Conservation (phyloP, 192 early-diverging fungal species). For the Podila epigama region DNA sequence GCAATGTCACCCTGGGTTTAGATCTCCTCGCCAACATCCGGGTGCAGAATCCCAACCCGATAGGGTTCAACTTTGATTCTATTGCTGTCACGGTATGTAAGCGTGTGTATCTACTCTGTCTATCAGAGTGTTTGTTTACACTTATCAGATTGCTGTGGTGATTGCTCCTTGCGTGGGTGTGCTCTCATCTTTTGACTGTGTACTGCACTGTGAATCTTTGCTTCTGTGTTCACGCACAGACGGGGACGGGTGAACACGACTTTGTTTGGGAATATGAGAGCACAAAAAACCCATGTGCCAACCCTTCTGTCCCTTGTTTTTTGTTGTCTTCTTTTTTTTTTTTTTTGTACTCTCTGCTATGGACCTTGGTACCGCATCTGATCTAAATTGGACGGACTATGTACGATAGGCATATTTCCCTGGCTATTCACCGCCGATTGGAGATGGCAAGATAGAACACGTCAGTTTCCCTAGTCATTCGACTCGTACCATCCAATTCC, state of each 20-base stretch:
- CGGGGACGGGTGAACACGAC: too few species aligned
- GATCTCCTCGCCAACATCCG: constrained; percentile 22
- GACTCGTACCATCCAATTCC: constrained; percentile 9
- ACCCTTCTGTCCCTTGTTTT: not conserved
- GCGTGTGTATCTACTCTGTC: not conserved
- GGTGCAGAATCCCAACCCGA: constrained; percentile 41
- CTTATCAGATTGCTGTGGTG: too few species aligned
- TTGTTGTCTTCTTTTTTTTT: not conserved
- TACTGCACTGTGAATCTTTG: too few species aligned
- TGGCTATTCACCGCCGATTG: constrained; percentile 16
- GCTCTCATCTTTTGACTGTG: too few species aligned
- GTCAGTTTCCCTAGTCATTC: constrained; percentile 24
- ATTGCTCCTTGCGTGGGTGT: too few species aligned
- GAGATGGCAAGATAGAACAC: constrained; percentile 17
- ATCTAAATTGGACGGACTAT: not conserved
- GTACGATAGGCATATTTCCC: constrained; percentile 23
- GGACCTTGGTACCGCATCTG: too few species aligned
- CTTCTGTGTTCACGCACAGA: too few species aligned
- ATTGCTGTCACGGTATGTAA: constrained; percentile 21
- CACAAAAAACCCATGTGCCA: not conserved
- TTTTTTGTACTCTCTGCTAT: too few species aligned
- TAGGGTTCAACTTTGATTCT: constrained; percentile 23
- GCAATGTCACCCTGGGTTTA: constrained; percentile 32
- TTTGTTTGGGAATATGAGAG: not conserved
- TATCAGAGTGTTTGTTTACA: too few species aligned